Evolutionary conservation across 352 stramenopile species (phyloP).

Genomic region (Pythium plurisporium): DNA sequence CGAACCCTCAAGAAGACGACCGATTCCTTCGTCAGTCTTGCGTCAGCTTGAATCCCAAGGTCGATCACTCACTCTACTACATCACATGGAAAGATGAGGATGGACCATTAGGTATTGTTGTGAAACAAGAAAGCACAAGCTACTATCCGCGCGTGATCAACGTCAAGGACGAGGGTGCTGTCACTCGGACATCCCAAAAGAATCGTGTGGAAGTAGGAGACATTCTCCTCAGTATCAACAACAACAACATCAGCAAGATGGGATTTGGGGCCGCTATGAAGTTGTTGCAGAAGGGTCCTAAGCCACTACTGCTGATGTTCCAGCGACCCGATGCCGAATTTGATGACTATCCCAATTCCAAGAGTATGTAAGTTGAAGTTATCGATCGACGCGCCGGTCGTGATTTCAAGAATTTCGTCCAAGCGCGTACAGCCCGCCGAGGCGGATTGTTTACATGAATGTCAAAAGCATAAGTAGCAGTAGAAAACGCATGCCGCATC

Average conservation of each 20-base stretch:
- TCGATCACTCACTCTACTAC: slow-evolving; percentile 83
- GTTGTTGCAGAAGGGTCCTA: slow-evolving; percentile 79
- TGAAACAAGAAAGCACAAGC: slow-evolving; percentile 83
- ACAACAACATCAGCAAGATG: slow-evolving; percentile 91
- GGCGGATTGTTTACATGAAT: slow-evolving; percentile 9
- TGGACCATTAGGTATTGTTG: slow-evolving; percentile 77
- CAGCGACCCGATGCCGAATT: slow-evolving; percentile 44
- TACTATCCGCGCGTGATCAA: slow-evolving; percentile 87
- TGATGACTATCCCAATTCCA: slow-evolving; percentile 26
- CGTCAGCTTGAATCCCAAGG: slow-evolving; percentile 77
- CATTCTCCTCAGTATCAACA: slow-evolving; percentile 84
- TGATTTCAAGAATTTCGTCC: neutral
- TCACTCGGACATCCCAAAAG: slow-evolving; percentile 75
- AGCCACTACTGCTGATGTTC: slow-evolving; percentile 86
- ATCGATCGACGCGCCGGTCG: slow-evolving; percentile 1
- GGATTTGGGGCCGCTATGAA: slow-evolving; percentile 83
- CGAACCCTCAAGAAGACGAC: slow-evolving; percentile 70
- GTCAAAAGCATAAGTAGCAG: slow-evolving; percentile 2
- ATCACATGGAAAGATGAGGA: slow-evolving; percentile 89
- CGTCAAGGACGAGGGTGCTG: slow-evolving; percentile 83
- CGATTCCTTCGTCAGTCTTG: slow-evolving; percentile 60
- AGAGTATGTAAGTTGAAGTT: slow-evolving; percentile 24
- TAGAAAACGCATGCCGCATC: no score
- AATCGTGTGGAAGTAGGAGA: slow-evolving; percentile 82
- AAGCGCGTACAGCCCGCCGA: slow-evolving; percentile 1